Conservation (phyloP, 495 filamentous ascomycete species). For the Aspergillus sparsus region DNA sequence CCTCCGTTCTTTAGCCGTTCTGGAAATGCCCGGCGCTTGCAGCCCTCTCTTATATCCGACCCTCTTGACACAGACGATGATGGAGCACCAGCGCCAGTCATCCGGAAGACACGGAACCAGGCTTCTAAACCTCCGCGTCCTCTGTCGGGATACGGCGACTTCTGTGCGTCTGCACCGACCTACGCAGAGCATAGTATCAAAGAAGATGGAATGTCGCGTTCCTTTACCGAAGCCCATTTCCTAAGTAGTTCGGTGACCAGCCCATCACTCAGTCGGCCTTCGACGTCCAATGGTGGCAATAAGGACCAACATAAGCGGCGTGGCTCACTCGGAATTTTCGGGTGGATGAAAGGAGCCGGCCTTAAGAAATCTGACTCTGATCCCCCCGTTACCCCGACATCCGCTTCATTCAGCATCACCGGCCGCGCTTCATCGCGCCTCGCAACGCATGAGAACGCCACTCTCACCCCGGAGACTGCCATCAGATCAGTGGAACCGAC, state of each 20-base stretch:
- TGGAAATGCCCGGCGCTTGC: conserved; percentile 26
- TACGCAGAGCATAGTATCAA: conserved; percentile 15
- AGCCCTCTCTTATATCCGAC: conserved; percentile 34
- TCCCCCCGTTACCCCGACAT: conserved; percentile 8
- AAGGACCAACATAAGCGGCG: conserved; percentile 40
- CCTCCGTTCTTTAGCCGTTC: conserved; percentile 41
- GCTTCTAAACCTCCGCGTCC: conserved; percentile 6
- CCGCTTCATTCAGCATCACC: not conserved
- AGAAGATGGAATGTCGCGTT: conserved; percentile 29
- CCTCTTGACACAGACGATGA: conserved; percentile 29
- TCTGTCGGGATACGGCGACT: conserved; percentile 12
- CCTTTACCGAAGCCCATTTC: conserved; percentile 32
- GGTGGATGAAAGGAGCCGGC: conserved; percentile 47
- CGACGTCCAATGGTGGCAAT: conserved; percentile 29
- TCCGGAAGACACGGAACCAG: conserved; percentile 33
- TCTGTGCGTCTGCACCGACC: conserved; percentile 15
- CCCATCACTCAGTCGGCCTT: conserved; percentile 22
- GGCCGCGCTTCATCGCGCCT: conserved; percentile 16
- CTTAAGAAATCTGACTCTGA: conserved; percentile 28
- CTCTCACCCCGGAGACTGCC: not conserved
- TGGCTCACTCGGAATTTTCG: conserved; percentile 44
- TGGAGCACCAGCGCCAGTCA: conserved; percentile 40
- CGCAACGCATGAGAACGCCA: conserved; percentile 9
- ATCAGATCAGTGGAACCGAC: not conserved
- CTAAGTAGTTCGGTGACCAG: conserved; percentile 20